Conservation (phyloP, 176 grass and related monocot species). For the Oryza brachyantha region DNA sequence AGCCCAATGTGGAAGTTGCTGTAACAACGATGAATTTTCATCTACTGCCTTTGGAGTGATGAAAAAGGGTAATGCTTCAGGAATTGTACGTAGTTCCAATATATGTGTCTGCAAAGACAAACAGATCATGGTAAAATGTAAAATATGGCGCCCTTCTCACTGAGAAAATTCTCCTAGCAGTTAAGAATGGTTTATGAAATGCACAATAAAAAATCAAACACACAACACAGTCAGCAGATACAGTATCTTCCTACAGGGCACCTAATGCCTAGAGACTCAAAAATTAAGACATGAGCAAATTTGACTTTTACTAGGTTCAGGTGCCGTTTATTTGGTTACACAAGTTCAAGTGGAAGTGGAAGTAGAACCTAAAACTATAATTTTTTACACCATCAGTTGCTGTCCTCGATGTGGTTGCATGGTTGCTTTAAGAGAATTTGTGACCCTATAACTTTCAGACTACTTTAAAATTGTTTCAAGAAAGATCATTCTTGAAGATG, state of each 20-base stretch:
- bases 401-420: neutral
- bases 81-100: conserved; percentile 83
- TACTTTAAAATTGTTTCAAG: conserved; percentile 15
- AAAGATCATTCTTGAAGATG: neutral
- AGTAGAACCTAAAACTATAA: conserved; percentile 13
- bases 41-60: conserved; percentile 97
- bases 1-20: conserved; percentile 97
- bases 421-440: conserved; percentile 1
- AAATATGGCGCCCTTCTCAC: conserved; percentile 20
- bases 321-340: neutral
- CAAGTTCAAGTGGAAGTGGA: too few species aligned
- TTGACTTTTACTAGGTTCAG: neutral
- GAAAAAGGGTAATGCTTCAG: conserved; percentile 97
- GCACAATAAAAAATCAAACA: conserved; percentile 24
- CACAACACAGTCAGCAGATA: neutral
- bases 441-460: conserved; percentile 5
- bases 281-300: neutral
- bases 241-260: neutral
- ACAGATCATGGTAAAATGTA: conserved; percentile 4
- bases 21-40: conserved; percentile 85
- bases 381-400: neutral
- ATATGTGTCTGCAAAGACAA: conserved; percentile 58
- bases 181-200: conserved; percentile 19
- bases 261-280: neutral
- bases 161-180: neutral